These are phyloP conservation scores for Eimeria necatrix DNA, from an alignment of 169 alveolate genomes.

Conservation along the genomic window DNA sequence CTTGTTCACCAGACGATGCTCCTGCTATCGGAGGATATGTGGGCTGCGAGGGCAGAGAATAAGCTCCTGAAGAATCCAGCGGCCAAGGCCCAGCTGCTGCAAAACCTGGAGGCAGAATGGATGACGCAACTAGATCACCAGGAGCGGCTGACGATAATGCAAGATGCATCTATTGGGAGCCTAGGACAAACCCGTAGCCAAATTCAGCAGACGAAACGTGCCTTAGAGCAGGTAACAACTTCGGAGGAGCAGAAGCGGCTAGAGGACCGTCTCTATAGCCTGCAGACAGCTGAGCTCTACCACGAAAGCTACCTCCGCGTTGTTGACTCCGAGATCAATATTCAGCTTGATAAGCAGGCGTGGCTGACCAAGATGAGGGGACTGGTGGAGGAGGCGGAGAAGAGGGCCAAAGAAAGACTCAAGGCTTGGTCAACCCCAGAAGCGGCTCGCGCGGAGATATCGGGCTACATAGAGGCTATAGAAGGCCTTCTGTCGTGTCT, in stretches of 20 bases:
- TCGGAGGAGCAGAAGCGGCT: not conserved
- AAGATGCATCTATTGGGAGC: not conserved
- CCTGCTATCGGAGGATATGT: not conserved
- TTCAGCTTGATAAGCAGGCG: not conserved
- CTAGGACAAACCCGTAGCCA: not conserved
- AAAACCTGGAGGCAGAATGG: not conserved
- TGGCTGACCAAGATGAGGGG: not conserved
- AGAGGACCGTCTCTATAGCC: not conserved
- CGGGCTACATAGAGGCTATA: not conserved
- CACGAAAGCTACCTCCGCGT: conserved; percentile 3
- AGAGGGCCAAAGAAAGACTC: not conserved
- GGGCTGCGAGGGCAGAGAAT: not conserved
- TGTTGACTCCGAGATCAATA: not conserved
- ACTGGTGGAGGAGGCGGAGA: not conserved
- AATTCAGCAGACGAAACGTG: not conserved
- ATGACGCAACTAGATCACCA: not conserved
- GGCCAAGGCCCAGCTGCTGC: not conserved
- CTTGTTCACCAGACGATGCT: not conserved
- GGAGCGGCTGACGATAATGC: not conserved
- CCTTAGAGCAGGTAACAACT: not conserved
- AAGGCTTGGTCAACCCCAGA: not conserved
- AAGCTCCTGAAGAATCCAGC: not conserved
- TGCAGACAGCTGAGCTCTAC: not conserved
- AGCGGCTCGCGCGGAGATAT: not conserved
- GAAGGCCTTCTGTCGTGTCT: not conserved